These are phyloP conservation scores for Heritiera littoralis DNA, from an alignment of 345 rosid species.

Conservation along the genomic window DNA sequence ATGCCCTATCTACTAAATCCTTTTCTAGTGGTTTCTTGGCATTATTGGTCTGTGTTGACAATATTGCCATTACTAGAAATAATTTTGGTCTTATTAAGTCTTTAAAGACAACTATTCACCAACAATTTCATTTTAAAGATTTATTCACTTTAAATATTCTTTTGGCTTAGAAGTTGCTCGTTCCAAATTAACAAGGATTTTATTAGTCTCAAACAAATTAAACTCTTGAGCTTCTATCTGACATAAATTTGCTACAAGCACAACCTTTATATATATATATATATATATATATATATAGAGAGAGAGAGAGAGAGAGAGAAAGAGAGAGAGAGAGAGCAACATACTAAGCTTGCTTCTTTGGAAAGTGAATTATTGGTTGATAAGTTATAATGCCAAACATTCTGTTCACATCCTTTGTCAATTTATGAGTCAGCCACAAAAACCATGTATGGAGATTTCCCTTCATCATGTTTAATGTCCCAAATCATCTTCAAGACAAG, in stretches of 20 bases:
- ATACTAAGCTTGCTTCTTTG: background rate
- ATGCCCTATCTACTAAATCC: too few relatives aligned
- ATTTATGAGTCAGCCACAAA: too few relatives aligned
- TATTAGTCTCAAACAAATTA: constrained; percentile 11
- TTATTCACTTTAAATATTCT: background rate
- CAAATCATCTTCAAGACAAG: too few relatives aligned
- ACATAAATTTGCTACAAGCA: background rate
- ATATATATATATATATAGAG: background rate
- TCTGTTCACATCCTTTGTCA: too few relatives aligned
- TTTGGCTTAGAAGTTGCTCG: constrained; percentile 5
- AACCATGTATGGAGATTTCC: too few relatives aligned
- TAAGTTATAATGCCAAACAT: too few relatives aligned
- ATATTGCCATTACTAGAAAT: background rate
- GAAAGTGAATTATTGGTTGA: background rate
- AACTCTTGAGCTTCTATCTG: background rate
- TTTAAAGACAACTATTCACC: background rate
- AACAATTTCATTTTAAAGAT: constrained; percentile 14
- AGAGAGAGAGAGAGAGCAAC: too few relatives aligned
- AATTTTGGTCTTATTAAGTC: background rate
- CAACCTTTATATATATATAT: background rate
- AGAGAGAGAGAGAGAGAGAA: too few relatives aligned
- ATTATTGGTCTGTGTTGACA: too few relatives aligned
- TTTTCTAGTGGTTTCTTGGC: too few relatives aligned
- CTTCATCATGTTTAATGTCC: too few relatives aligned
- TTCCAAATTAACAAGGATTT: background rate